A percentile compares a stretch with the other conserved stretches of the same genome.
phyloP scores from a whole-genome alignment of 2,329 filamentous ascomycete genomes.

The Remersonia thermophila region DNA sequence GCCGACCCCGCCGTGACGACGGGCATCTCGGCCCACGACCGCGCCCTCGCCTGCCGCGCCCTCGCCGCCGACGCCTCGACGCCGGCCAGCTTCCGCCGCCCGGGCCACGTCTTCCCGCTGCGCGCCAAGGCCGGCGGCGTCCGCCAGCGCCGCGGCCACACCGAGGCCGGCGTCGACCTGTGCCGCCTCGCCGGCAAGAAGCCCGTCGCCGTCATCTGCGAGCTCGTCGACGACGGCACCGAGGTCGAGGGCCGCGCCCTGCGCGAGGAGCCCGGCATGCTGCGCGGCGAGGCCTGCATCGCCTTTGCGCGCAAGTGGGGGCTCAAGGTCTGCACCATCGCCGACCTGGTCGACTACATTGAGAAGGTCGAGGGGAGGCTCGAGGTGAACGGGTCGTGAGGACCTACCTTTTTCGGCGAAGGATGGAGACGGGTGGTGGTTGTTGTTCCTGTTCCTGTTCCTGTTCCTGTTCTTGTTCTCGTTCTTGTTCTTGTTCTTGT shows the following conservation, averaged over 20 bases:
- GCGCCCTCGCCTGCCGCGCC: constrained; percentile 65
- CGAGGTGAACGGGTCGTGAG: constrained; percentile 29
- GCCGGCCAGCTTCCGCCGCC: constrained; percentile 57
- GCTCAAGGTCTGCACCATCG: constrained; percentile 89
- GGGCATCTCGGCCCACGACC: constrained; percentile 81
- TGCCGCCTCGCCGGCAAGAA: constrained; percentile 71
- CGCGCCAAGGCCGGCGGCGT: constrained; percentile 70
- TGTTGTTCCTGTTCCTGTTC: background rate
- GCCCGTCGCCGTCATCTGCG: constrained; percentile 72
- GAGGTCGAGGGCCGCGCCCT: constrained; percentile 56
- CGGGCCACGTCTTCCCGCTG: constrained; percentile 84
- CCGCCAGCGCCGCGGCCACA: constrained; percentile 69
- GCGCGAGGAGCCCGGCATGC: constrained; percentile 65
- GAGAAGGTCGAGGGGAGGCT: constrained; percentile 60
- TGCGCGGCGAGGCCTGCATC: constrained; percentile 79
- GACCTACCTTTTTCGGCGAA: too few species aligned
- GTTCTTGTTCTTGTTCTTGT: too few species aligned
- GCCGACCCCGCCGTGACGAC: constrained; percentile 63
- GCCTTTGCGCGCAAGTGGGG: constrained; percentile 80
- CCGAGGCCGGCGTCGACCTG: constrained; percentile 86
- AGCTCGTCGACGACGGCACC: constrained; percentile 79
- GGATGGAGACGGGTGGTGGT: background rate
- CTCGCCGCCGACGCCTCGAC: constrained; percentile 56
- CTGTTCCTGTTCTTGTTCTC: too few species aligned
- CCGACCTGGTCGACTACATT: constrained; percentile 70